phyloP scores from a whole-genome alignment of 2,329 filamentous ascomycete genomes.

The Sordariomycetes sp. region DNA sequence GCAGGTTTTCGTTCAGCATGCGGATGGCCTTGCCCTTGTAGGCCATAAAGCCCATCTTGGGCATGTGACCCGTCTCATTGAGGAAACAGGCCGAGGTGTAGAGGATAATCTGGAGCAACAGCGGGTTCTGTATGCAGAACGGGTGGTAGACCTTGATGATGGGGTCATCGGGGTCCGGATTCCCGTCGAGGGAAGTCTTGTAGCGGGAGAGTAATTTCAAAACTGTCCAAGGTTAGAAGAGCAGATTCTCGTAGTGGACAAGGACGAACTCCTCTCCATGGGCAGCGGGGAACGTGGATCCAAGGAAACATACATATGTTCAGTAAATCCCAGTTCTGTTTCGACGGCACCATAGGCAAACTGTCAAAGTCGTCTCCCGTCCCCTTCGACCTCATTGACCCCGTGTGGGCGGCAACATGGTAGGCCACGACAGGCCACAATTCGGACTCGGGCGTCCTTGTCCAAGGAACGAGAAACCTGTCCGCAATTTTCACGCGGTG shows the following conservation, averaged over 20 bases:
- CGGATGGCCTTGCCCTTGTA: conserved; percentile 31
- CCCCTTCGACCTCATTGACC: conserved; percentile 7
- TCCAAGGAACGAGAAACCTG: conserved; percentile 6
- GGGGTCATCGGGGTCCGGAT: conserved; percentile 28
- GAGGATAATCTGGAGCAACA: conserved; percentile 35
- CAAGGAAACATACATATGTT: conserved; percentile 6
- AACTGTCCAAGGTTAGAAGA: conserved; percentile 19
- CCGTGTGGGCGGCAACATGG: background rate
- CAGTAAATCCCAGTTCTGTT: conserved; percentile 33
- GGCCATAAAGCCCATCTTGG: conserved; percentile 27
- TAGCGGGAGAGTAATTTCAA: conserved; percentile 37
- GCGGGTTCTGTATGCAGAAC: conserved; percentile 34
- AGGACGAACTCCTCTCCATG: background rate
- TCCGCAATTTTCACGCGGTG: conserved; percentile 1
- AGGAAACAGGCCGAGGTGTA: conserved; percentile 41
- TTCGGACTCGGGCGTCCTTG: background rate
- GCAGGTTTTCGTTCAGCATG: conserved; percentile 36
- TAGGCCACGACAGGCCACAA: background rate
- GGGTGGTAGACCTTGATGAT: conserved; percentile 38
- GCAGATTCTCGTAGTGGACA: background rate
- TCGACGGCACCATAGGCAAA: conserved; percentile 28
- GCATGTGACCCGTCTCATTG: conserved; percentile 34
- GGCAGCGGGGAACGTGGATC: no score
- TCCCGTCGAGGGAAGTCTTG: conserved; percentile 37
- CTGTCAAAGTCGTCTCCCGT: conserved; percentile 22